phyloP scores from a whole-genome alignment of 495 filamentous ascomycete species.

The Daldinia concentrica region DNA sequence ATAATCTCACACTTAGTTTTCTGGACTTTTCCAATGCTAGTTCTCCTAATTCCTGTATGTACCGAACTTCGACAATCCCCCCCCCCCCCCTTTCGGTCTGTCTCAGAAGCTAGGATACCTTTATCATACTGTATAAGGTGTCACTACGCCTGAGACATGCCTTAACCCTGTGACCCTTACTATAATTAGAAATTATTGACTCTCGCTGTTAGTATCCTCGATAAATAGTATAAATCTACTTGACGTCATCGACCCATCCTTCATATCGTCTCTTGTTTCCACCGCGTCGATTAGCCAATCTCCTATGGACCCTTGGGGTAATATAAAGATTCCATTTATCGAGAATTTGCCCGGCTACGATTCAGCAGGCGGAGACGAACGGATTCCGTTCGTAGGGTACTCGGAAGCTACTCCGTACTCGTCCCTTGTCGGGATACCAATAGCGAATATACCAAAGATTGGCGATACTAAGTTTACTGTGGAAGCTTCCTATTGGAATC shows the following conservation, averaged over 20 bases:
- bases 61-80: no score
- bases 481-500: slow-evolving; percentile 1
- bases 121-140: no score
- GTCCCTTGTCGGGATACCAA: slow-evolving; percentile 3
- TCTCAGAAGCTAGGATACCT: no score
- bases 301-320: slow-evolving; percentile 6
- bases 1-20: neutral
- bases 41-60: neutral
- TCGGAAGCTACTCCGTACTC: slow-evolving; percentile 1
- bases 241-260: neutral
- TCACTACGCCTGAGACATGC: no score
- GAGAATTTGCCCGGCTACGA: slow-evolving; percentile 1
- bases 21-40: slow-evolving; percentile 1
- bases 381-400: neutral
- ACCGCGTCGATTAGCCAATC: neutral
- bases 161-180: neutral
- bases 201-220: neutral
- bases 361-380: neutral
- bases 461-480: neutral
- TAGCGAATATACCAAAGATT: neutral
- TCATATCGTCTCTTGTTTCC: neutral
- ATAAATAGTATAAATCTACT: neutral
- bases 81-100: no score
- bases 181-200: neutral
- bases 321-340: slow-evolving; percentile 7